Percentiles rank a stretch among this genome's conserved stretches.
Conservation (phyloP, 768 basidiomycete genomes). For the Tricholoma furcatifolium region DNA sequence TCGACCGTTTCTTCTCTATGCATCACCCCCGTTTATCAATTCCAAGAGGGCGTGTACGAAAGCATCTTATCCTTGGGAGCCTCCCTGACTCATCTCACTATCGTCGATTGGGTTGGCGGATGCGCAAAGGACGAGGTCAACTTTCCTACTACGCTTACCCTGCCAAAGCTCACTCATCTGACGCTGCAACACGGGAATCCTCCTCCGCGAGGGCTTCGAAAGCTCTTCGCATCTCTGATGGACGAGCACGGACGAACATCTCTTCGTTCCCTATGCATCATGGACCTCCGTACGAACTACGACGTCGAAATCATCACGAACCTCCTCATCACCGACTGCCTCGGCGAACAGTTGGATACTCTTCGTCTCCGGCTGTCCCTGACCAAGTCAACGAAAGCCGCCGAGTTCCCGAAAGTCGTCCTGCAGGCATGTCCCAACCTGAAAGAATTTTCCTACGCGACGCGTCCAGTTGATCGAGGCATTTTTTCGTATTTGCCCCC, state of each 20-base stretch:
- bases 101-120: conserved; percentile 6
- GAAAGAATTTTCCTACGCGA: conserved; percentile 9
- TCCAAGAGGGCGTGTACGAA: conserved; percentile 3
- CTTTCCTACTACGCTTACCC: neutral
- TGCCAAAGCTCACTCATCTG: conserved; percentile 4
- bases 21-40: conserved; percentile 7
- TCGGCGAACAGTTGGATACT: conserved; percentile 3
- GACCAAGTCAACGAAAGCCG: neutral
- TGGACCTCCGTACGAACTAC: conserved; percentile 5
- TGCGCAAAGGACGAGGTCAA: conserved; percentile 2
- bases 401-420: conserved; percentile 5
- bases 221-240: conserved; percentile 8
- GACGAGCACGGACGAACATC: conserved; percentile 1
- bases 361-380: conserved; percentile 4
- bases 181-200: conserved; percentile 6
- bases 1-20: conserved; percentile 1
- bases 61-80: conserved; percentile 1
- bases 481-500: conserved; percentile 7
- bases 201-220: conserved; percentile 1
- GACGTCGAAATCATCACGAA: conserved; percentile 6
- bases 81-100: conserved; percentile 6
- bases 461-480: neutral
- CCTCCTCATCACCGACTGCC: neutral
- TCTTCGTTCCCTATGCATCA: conserved; percentile 5
- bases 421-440: conserved; percentile 6